Conservation (phyloP, 768 basidiomycete genomes). For the Phylloporus sp. region DNA sequence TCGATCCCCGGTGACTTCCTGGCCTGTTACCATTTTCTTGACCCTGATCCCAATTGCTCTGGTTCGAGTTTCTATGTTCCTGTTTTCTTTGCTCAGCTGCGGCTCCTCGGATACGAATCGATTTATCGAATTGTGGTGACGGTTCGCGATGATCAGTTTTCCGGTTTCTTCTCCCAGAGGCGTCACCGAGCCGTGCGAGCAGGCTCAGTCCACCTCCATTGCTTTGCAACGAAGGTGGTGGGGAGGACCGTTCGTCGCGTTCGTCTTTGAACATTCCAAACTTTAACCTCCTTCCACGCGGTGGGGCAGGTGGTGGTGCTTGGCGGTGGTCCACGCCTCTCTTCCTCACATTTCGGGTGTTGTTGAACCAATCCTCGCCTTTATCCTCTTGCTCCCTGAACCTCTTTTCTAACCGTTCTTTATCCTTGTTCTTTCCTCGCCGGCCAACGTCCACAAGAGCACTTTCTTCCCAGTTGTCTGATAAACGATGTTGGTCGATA, state of each 20-base stretch:
- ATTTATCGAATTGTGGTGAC: slow-evolving; percentile 2
- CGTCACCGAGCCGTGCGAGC: slow-evolving; percentile 33
- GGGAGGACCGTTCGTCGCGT: slow-evolving; percentile 19
- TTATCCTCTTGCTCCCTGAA: slow-evolving; percentile 55
- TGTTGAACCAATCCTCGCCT: slow-evolving; percentile 64
- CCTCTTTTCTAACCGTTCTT: slow-evolving; percentile 49
- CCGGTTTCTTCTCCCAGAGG: slow-evolving; percentile 3
- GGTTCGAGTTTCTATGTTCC: slow-evolving; percentile 8
- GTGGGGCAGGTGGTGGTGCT: slow-evolving; percentile 1
- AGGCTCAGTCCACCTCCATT: slow-evolving; percentile 27
- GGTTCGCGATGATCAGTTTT: slow-evolving; percentile 5
- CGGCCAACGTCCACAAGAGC: slow-evolving; percentile 62
- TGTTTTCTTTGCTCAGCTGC: slow-evolving; percentile 17
- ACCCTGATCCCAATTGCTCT: slow-evolving; percentile 15
- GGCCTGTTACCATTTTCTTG: slow-evolving; percentile 21
- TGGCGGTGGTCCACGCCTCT: slow-evolving; percentile 21
- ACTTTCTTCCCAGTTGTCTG: slow-evolving; percentile 44
- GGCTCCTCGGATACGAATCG: slow-evolving; percentile 31
- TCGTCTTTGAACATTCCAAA: slow-evolving; percentile 36
- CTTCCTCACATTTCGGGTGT: slow-evolving; percentile 29
- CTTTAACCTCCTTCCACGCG: slow-evolving; percentile 32
- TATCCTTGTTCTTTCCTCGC: slow-evolving; percentile 59
- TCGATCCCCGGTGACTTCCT: slow-evolving; percentile 19
- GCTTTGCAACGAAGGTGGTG: slow-evolving; percentile 11
- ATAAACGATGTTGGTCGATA: slow-evolving; percentile 29